Evolutionary conservation across 2,329 filamentous ascomycete species (phyloP).

Genomic region (Dactylellina cionopaga): DNA sequence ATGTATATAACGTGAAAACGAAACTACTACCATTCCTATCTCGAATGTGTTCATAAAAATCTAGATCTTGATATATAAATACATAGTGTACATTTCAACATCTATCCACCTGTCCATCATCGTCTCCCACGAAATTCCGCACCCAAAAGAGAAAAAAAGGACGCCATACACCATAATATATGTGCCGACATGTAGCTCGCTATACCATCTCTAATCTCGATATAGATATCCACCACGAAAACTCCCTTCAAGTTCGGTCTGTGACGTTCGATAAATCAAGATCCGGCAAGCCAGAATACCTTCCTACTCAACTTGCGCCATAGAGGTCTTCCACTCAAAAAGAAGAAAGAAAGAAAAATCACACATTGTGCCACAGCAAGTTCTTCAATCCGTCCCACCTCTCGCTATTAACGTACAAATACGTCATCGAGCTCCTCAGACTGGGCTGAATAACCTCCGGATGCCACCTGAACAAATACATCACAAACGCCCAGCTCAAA

Average conservation of each 20-base stretch:
- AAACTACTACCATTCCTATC: background rate
- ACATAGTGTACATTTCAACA: slow-evolving; percentile 41
- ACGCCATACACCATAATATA: slow-evolving; percentile 47
- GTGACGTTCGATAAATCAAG: too few species aligned
- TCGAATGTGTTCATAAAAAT: slow-evolving; percentile 4
- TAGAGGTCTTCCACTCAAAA: background rate
- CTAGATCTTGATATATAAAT: slow-evolving; percentile 27
- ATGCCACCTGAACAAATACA: slow-evolving; percentile 94
- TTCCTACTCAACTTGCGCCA: too few species aligned
- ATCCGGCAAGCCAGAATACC: too few species aligned
- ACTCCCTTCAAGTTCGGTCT: too few species aligned
- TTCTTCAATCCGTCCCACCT: slow-evolving; percentile 87
- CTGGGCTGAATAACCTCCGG: slow-evolving; percentile 91
- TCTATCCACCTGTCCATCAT: slow-evolving; percentile 11
- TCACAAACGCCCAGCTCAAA: slow-evolving; percentile 89
- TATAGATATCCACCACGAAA: background rate
- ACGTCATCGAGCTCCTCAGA: slow-evolving; percentile 93
- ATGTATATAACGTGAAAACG: too few species aligned
- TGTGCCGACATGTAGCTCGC: slow-evolving; percentile 14
- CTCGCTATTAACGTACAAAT: slow-evolving; percentile 91
- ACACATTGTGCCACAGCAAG: slow-evolving; percentile 85
- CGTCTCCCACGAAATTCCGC: slow-evolving; percentile 1
- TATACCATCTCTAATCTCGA: background rate
- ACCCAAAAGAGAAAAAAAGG: slow-evolving; percentile 13
- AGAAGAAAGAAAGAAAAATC: slow-evolving; percentile 46